These are phyloP conservation scores for Gastrolobium villosum DNA, from an alignment of 306 rosid genomes.

Conservation along the genomic window DNA sequence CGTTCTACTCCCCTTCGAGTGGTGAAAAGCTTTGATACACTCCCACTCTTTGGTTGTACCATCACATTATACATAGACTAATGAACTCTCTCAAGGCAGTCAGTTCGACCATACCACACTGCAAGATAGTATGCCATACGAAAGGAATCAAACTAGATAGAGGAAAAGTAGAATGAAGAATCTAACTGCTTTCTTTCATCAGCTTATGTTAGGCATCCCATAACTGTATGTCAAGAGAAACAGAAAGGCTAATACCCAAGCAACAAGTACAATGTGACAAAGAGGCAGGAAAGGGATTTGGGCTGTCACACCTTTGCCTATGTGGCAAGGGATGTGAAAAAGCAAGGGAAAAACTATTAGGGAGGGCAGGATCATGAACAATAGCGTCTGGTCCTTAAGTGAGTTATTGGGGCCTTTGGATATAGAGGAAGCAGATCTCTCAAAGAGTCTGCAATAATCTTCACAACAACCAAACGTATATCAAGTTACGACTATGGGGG, in stretches of 20 bases:
- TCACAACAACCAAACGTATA: neutral
- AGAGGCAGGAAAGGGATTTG: neutral
- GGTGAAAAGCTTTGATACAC: too few species aligned
- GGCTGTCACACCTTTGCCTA: neutral
- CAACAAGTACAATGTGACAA: neutral
- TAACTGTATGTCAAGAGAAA: slow-evolving; percentile 3
- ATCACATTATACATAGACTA: neutral
- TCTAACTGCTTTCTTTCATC: neutral
- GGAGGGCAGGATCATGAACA: neutral
- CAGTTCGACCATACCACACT: neutral
- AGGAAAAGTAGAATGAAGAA: too few species aligned
- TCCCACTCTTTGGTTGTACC: neutral
- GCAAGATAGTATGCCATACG: neutral
- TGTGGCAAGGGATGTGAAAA: neutral
- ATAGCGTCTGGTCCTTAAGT: neutral
- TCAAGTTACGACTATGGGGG: too few species aligned
- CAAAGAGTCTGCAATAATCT: neutral
- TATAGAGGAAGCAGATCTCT: neutral
- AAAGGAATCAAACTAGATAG: neutral
- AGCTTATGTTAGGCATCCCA: neutral
- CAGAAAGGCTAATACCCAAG: neutral
- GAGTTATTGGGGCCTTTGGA: neutral
- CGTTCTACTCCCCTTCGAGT: neutral
- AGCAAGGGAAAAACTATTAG: too few species aligned
- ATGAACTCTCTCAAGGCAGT: neutral